These are phyloP conservation scores for Drechslerella dactyloides DNA, from an alignment of 2,329 filamentous ascomycete genomes.

Conservation along the genomic window DNA sequence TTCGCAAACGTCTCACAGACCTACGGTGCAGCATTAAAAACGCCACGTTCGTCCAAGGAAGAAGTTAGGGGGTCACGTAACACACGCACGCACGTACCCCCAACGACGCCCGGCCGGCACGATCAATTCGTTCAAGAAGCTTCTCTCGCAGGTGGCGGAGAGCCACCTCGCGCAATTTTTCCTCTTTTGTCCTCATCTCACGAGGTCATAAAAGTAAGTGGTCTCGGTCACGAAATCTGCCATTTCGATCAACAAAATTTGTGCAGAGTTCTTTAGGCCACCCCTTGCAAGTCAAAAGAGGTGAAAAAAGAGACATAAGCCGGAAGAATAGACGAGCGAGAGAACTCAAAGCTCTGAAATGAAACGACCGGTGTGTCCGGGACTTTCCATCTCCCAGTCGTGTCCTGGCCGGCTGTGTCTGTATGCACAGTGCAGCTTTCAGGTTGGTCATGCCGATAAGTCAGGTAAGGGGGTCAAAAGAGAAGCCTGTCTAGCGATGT, in stretches of 20 bases:
- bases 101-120: neutral
- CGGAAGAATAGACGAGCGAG: no score
- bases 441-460: neutral
- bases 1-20: no score
- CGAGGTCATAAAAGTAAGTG: neutral
- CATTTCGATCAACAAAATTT: no score
- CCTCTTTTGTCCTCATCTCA: neutral
- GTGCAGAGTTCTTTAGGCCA: no score
- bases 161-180: neutral
- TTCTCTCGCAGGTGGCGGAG: neutral
- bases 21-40: no score
- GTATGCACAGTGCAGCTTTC: neutral
- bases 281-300: no score
- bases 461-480: neutral
- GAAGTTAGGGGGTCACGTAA: no score
- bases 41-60: no score
- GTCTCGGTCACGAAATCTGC: no score
- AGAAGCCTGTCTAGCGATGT: neutral
- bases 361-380: no score
- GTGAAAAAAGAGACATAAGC: no score
- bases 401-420: neutral
- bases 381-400: neutral
- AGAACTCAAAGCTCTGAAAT: no score
- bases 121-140: neutral
- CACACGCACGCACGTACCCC: neutral